Conservation (phyloP, 2,329 filamentous ascomycete genomes). For the Waltergamsia citrina region DNA sequence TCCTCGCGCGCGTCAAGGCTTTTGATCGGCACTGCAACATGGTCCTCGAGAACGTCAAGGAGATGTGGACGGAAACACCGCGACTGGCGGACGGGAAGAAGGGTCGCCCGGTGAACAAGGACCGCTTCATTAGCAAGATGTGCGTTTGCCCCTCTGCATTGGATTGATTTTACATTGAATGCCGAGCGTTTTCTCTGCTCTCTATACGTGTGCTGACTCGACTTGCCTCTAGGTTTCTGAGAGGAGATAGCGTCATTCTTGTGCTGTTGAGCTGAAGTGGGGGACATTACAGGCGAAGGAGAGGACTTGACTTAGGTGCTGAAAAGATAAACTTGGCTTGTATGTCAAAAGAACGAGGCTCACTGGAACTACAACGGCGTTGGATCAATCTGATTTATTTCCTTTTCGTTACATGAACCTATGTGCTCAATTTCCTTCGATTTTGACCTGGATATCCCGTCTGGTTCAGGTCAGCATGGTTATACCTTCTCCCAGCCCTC, state of each 20-base stretch:
- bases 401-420: too few relatives aligned
- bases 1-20: conserved; percentile 93
- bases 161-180: too few relatives aligned
- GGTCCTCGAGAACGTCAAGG: conserved; percentile 87
- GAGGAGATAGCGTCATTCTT: conserved; percentile 81
- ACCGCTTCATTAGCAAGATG: conserved; percentile 98
- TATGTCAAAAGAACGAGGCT: conserved; percentile 1
- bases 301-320: not conserved
- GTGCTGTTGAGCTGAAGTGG: conserved; percentile 62
- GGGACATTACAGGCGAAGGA: not conserved
- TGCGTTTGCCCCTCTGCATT: conserved; percentile 38
- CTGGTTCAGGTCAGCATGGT: too few relatives aligned
- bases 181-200: not conserved
- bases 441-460: too few relatives aligned
- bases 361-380: conserved; percentile 1
- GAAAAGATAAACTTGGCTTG: not conserved
- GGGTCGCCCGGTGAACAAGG: conserved; percentile 89
- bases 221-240: conserved; percentile 76
- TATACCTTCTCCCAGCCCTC: conserved; percentile 24
- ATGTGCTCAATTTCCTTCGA: conserved; percentile 4
- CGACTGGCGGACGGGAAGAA: conserved; percentile 76
- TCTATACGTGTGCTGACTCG: conserved; percentile 1
- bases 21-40: conserved; percentile 99
- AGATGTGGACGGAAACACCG: conserved; percentile 99
- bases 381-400: conserved; percentile 1